A percentile compares a stretch with the other conserved stretches of the same genome.
phyloP scores from a whole-genome alignment of 768 basidiomycete genomes.

The Piloderma croceum region DNA sequence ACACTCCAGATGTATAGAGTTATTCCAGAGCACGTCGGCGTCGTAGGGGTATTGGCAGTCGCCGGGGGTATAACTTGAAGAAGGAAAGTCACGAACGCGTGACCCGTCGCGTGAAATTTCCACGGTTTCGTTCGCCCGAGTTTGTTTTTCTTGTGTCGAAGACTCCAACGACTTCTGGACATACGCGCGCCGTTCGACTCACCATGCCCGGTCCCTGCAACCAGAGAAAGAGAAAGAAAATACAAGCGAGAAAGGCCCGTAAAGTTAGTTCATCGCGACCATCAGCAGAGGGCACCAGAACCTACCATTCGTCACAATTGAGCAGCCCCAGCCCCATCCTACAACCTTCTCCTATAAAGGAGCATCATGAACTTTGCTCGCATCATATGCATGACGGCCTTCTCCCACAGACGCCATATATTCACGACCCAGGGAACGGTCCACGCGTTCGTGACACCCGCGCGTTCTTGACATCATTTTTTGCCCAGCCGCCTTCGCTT shows the following conservation, averaged over 20 bases:
- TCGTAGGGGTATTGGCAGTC: no score
- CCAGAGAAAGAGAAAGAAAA: slow-evolving; percentile 32
- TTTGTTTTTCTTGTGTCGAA: no score
- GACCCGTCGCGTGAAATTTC: no score
- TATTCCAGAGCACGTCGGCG: no score
- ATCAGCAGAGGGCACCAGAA: not conserved
- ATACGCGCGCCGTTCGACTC: no score
- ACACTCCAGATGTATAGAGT: no score
- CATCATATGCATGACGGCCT: not conserved
- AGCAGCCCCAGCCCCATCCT: slow-evolving; percentile 3
- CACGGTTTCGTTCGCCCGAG: no score
- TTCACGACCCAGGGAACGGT: slow-evolving; percentile 75
- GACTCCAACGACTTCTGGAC: no score
- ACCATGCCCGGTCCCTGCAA: slow-evolving; percentile 44
- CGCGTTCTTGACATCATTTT: slow-evolving; percentile 62
- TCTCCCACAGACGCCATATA: slow-evolving; percentile 35
- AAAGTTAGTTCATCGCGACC: slow-evolving; percentile 3
- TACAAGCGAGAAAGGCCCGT: slow-evolving; percentile 25
- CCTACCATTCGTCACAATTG: not conserved
- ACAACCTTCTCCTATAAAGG: not conserved
- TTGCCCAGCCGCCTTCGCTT: slow-evolving; percentile 58
- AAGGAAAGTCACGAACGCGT: no score
- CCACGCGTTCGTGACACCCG: slow-evolving; percentile 65
- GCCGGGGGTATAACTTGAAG: no score
- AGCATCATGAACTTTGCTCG: not conserved